Evolutionary conservation across 1,139 yeast species (phyloP).

Genomic region (Lodderomyces oxycetoniae): DNA sequence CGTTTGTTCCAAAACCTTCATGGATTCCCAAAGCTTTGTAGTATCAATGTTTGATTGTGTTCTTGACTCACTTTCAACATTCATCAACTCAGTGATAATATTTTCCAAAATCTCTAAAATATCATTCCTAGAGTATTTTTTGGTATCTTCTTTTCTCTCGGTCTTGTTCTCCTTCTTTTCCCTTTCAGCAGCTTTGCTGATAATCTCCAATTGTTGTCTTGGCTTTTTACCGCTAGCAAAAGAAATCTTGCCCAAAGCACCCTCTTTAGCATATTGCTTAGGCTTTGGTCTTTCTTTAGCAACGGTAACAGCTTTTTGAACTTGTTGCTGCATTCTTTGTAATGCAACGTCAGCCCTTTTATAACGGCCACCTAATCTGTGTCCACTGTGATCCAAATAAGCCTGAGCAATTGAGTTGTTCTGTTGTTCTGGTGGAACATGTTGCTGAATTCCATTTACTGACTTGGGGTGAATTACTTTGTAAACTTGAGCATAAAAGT

Average conservation of each 20-base stretch:
- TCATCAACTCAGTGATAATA: slow-evolving; percentile 72
- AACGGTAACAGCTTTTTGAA: slow-evolving; percentile 91
- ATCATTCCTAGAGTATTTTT: slow-evolving; percentile 39
- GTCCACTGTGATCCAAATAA: slow-evolving; percentile 91
- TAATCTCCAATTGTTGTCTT: slow-evolving; percentile 76
- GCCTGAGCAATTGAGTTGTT: slow-evolving; percentile 82
- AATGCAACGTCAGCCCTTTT: slow-evolving; percentile 92
- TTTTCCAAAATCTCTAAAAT: slow-evolving; percentile 62
- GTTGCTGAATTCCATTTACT: slow-evolving; percentile 39
- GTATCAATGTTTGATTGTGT: slow-evolving; percentile 53
- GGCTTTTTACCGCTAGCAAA: slow-evolving; percentile 82
- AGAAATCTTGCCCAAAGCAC: slow-evolving; percentile 86
- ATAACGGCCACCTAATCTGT: slow-evolving; percentile 80
- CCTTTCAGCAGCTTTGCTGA: slow-evolving; percentile 50
- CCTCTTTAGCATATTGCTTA: slow-evolving; percentile 70
- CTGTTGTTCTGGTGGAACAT: slow-evolving; percentile 24
- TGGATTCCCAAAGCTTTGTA: slow-evolving; percentile 68
- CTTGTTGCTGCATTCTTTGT: slow-evolving; percentile 98
- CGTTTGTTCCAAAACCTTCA: slow-evolving; percentile 57
- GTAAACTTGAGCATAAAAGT: slow-evolving; percentile 91
- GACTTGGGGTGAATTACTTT: slow-evolving; percentile 70
- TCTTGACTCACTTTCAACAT: slow-evolving; percentile 80
- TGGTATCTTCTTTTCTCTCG: slow-evolving; percentile 18
- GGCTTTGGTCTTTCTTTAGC: slow-evolving; percentile 86
- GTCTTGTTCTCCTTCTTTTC: slow-evolving; percentile 32